phyloP scores from a whole-genome alignment of 345 rosid species.

The Dovyalis caffra region DNA sequence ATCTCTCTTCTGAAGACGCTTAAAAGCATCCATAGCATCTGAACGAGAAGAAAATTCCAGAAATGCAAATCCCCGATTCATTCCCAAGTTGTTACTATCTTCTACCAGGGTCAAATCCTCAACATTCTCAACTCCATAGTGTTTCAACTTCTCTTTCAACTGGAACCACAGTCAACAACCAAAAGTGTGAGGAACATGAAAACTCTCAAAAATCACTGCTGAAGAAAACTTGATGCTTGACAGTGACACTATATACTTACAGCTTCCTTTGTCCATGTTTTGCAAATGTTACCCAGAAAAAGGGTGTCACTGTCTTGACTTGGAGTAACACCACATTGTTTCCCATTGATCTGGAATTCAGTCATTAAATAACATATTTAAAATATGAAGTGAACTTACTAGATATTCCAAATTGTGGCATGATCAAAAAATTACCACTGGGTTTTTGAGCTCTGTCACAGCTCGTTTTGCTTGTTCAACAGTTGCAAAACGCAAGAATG shows the following conservation, averaged over 20 bases:
- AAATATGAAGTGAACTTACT: slow-evolving; percentile 29
- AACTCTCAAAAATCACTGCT: slow-evolving; percentile 13
- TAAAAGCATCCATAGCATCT: slow-evolving; percentile 94
- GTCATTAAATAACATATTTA: slow-evolving; percentile 32
- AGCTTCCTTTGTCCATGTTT: slow-evolving; percentile 87
- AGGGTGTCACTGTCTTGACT: slow-evolving; percentile 97
- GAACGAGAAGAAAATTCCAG: slow-evolving; percentile 90
- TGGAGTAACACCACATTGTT: slow-evolving; percentile 92
- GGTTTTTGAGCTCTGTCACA: slow-evolving; percentile 69
- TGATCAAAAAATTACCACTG: slow-evolving; percentile 67
- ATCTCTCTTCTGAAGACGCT: slow-evolving; percentile 87
- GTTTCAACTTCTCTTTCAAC: slow-evolving; percentile 97
- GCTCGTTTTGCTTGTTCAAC: slow-evolving; percentile 94
- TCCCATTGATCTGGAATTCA: slow-evolving; percentile 91
- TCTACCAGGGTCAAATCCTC: slow-evolving; percentile 92
- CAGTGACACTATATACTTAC: slow-evolving; percentile 57
- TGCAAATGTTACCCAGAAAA: slow-evolving; percentile 93
- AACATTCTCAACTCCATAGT: slow-evolving; percentile 83
- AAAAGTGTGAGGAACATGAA: slow-evolving; percentile 16
- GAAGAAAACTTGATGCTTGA: slow-evolving; percentile 15
- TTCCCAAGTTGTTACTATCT: slow-evolving; percentile 77
- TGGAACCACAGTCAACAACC: slow-evolving; percentile 45
- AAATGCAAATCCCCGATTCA: slow-evolving; percentile 98
- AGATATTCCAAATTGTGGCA: slow-evolving; percentile 33
- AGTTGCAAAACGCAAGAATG: slow-evolving; percentile 89